Evolutionary conservation across 345 rosid genomes (phyloP), one percentile per base, ranked within the genome.

Genomic region (Melaleuca alternifolia): DNA sequence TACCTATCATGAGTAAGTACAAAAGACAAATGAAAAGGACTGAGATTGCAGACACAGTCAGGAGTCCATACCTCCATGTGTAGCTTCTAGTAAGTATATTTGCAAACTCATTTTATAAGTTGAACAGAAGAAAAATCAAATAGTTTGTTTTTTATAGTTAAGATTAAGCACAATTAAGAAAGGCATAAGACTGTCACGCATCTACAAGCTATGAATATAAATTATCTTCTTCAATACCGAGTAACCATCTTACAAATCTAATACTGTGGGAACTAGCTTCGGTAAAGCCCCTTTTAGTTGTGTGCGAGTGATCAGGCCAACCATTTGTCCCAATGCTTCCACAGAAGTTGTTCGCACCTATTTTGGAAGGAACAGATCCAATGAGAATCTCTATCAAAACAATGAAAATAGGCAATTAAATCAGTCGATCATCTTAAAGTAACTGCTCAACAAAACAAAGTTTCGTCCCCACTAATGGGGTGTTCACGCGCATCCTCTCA

Each of bases 281-380:
- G 98, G 98, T 92, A 97, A 90, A 88, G 99, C 98, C 84, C 97
- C 93, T 90, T 96, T 97, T 85, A 97, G 92, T 87, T 96, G 94
- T 77, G 96, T 86, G 86, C 99, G 91, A 44, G 95, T 92, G 88
- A 97, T 90, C 89, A 97, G 97, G 89, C 98, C 96, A 88, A 96
- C 97, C 98, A 97, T 95, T 88, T 97, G 99, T 88, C 99, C 98
- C 89, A 97, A 90, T 84, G 98, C 99, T 91, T 97, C 98, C 84
- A 97, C 96, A 88, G 99, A 94, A 84, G 96, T 93, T 75, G 92
- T 90, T 50, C 97, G 98, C 65, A 96, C 97, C 99, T 97, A 87
- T 87, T 88, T 84, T 88, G 90, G 88, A 52, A 46, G 23, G 82
- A 65, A 71, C 54, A 85, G 18, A 53, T 85, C 51, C 59, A 62